Evolutionary conservation across 2,329 filamentous ascomycete genomes (phyloP).

Genomic region (Colletotrichum karsti): DNA sequence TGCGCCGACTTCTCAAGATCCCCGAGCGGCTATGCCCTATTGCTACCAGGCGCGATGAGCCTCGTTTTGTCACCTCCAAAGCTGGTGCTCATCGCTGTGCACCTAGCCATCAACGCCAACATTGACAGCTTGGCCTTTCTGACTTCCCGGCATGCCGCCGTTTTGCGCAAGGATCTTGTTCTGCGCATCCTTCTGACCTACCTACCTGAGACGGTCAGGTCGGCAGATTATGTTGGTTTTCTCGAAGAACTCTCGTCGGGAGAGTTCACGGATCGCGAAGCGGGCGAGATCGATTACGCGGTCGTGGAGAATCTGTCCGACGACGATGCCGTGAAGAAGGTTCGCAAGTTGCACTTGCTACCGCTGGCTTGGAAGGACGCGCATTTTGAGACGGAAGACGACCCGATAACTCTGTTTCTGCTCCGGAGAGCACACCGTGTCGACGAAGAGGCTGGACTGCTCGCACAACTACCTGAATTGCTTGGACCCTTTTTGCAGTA

Average conservation of each 20-base stretch:
- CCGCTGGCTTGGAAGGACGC: slow-evolving; percentile 62
- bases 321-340: slow-evolving; percentile 70
- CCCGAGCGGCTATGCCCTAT: slow-evolving; percentile 17
- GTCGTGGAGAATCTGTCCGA: slow-evolving; percentile 67
- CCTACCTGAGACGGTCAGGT: slow-evolving; percentile 75
- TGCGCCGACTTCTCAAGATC: background rate
- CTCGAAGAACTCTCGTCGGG: slow-evolving; percentile 64
- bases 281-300: slow-evolving; percentile 61
- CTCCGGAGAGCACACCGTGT: slow-evolving; percentile 74
- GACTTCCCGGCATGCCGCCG: slow-evolving; percentile 61
- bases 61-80: slow-evolving; percentile 69
- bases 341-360: slow-evolving; percentile 69
- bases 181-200: slow-evolving; percentile 80
- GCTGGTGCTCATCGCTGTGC: slow-evolving; percentile 76
- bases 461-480: slow-evolving; percentile 73
- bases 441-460: slow-evolving; percentile 76
- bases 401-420: slow-evolving; percentile 70
- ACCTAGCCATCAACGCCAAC: slow-evolving; percentile 73
- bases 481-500: slow-evolving; percentile 73
- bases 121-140: slow-evolving; percentile 69
- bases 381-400: slow-evolving; percentile 56
- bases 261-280: slow-evolving; percentile 48
- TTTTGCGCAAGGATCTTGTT: slow-evolving; percentile 70
- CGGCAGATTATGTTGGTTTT: slow-evolving; percentile 69
- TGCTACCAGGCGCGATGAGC: slow-evolving; percentile 41